phyloP scores from a whole-genome alignment of 495 filamentous ascomycete species.

The Peziza echinospora region DNA sequence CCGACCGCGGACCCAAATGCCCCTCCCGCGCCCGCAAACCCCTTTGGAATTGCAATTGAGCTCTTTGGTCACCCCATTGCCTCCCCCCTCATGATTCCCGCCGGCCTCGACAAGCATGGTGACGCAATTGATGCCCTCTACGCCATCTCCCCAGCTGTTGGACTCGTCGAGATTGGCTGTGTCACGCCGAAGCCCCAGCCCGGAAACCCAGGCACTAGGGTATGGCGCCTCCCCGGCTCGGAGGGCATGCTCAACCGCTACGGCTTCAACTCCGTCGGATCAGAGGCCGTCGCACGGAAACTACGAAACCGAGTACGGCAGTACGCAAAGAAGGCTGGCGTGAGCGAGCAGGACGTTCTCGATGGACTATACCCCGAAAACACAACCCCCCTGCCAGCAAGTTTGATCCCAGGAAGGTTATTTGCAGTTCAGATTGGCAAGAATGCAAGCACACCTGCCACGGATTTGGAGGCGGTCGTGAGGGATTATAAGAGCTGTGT shows the following conservation, averaged over 20 bases:
- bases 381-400: conserved; percentile 37
- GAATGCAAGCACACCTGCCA: conserved; percentile 72
- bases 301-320: conserved; percentile 55
- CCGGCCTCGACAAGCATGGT: conserved; percentile 82
- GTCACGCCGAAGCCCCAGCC: conserved; percentile 65
- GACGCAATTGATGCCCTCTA: conserved; percentile 68
- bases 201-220: conserved; percentile 68
- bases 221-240: conserved; percentile 63
- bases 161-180: conserved; percentile 64
- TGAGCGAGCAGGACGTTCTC: conserved; percentile 49
- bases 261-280: conserved; percentile 78
- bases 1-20: conserved; percentile 4
- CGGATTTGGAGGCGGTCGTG: conserved; percentile 62
- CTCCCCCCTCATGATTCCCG: conserved; percentile 81
- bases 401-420: conserved; percentile 47
- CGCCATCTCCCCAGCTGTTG: conserved; percentile 51
- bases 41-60: conserved; percentile 15
- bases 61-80: conserved; percentile 59
- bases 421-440: conserved; percentile 93
- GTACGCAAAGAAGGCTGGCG: conserved; percentile 47
- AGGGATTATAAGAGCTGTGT: conserved; percentile 77
- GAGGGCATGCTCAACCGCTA: conserved; percentile 86
- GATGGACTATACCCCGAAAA: conserved; percentile 35
- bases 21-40: conserved; percentile 3
- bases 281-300: conserved; percentile 59